Conservation (phyloP, 805 yeast genomes). For the Suhomyces faveliae region DNA sequence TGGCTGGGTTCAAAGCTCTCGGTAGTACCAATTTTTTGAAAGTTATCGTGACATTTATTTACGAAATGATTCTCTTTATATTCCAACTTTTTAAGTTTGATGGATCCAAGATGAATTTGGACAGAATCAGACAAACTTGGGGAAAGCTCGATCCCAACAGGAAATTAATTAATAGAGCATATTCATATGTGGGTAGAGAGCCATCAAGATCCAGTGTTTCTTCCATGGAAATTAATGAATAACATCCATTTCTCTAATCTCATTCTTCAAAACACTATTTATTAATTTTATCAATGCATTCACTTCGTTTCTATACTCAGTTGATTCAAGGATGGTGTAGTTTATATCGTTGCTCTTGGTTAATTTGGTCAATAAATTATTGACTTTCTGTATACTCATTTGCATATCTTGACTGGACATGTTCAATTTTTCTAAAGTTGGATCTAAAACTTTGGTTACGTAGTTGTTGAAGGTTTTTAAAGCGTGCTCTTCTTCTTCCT, state of each 20-base stretch:
- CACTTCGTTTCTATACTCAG: conserved; percentile 17
- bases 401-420: conserved; percentile 12
- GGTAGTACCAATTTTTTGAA: conserved; percentile 16
- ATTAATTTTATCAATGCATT: conserved; percentile 15
- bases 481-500: conserved; percentile 14
- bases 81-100: conserved; percentile 38
- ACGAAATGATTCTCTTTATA: conserved; percentile 32
- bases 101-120: conserved; percentile 42
- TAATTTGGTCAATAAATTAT: background rate
- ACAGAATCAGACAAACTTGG: conserved; percentile 40
- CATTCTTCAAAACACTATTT: conserved; percentile 11
- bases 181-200: conserved; percentile 26
- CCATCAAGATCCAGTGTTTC: conserved; percentile 17
- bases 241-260: background rate
- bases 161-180: conserved; percentile 34
- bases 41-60: conserved; percentile 28
- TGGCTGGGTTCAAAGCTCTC: background rate
- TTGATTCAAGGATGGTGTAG: conserved; percentile 7
- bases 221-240: conserved; percentile 4
- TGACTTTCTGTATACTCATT: conserved; percentile 7
- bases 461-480: conserved; percentile 13
- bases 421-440: conserved; percentile 15
- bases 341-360: background rate
- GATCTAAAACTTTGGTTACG: conserved; percentile 10
- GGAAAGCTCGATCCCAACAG: conserved; percentile 41